Conservation (phyloP, 2,329 filamentous ascomycete genomes). For the Alternaria sp. region DNA sequence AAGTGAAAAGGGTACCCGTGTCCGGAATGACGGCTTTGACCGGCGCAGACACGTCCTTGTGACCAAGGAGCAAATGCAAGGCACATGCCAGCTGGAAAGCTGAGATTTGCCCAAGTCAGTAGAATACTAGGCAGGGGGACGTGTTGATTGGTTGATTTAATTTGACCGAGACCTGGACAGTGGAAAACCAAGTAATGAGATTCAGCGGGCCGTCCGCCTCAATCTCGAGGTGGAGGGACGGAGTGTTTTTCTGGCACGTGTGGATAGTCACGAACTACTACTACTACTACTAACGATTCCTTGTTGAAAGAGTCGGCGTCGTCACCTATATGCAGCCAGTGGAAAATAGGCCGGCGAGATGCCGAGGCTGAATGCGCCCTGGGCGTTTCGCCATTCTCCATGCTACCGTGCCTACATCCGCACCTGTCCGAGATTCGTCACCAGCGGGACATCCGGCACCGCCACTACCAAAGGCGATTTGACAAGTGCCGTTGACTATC, state of each 20-base stretch:
- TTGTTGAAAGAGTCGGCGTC: slow-evolving; percentile 22
- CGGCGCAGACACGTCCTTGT: slow-evolving; percentile 43
- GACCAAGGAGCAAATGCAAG: slow-evolving; percentile 46
- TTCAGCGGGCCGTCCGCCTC: slow-evolving; percentile 42
- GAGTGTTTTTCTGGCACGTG: slow-evolving; percentile 24
- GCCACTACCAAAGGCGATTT: slow-evolving; percentile 26
- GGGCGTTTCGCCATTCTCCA: slow-evolving; percentile 37
- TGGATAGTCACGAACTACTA: slow-evolving; percentile 17
- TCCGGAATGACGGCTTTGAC: slow-evolving; percentile 35
- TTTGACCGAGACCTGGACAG: slow-evolving; percentile 32
- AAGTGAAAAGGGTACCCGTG: slow-evolving; percentile 27
- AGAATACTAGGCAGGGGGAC: slow-evolving; percentile 18
- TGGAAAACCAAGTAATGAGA: slow-evolving; percentile 34
- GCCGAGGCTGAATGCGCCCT: slow-evolving; percentile 30
- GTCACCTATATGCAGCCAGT: slow-evolving; percentile 25
- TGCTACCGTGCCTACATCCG: slow-evolving; percentile 37
- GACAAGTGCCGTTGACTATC: slow-evolving; percentile 26
- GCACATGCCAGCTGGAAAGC: slow-evolving; percentile 38
- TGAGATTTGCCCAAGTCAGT: slow-evolving; percentile 16
- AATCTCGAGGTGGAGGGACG: slow-evolving; percentile 20
- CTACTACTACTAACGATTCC: slow-evolving; percentile 17
- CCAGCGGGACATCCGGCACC: slow-evolving; percentile 44
- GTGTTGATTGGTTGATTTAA: slow-evolving; percentile 38
- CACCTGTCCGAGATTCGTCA: slow-evolving; percentile 44
- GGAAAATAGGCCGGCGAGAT: slow-evolving; percentile 18